Base-by-base conservation (phyloP, 306 rosid genomes). In the Pyrus bretschneideri region DNA sequence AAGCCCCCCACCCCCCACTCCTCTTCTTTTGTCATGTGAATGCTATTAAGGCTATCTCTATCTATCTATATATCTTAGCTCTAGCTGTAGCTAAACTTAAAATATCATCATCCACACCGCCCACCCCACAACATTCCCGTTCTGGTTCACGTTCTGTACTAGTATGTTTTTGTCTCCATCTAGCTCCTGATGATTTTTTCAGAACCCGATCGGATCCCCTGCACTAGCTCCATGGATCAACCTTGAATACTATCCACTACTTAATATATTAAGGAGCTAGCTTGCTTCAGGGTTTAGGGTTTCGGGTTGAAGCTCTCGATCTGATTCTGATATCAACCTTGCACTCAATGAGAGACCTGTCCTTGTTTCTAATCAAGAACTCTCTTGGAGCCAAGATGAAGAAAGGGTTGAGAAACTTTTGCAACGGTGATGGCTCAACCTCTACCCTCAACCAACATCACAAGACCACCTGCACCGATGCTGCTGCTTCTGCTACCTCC, bases 311-410 rank as follows among this genome's bases (percentile, higher is more conserved):
- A 42, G 12, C 45, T 42, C 45, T 42, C 45, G 12, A 42, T 9
- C 12, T 42, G 45, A 9, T 42, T 42, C 45, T 42, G 45, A 42
- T 42, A 42, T 42, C 12, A 7, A 58, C 18, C 63, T 11, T 7
- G 30, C 27, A 5, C 63, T 59, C 71, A 31, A 81, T 85, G 87
- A 85, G 88, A 79, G 89, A 88, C 67, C 82, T 88, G 68, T 90
- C 97, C 18, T 89, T 93, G 63, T 86, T 91, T 85, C 85, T 87
- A 46, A 84, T 93, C 81, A 91, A 90, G 74, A 93, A 93, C 80
- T 77, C 86, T 51, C 54, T 93, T 8, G 93, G 93, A 73, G 88
- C 89, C 80, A 91, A 87, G 82, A 91, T 91, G 96, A 87, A 83
- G 84, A 91, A 85, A 83, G 89, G 97, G 18, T 59, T 93, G 69